Percentiles rank a stretch among this genome's conserved stretches.
Conservation (phyloP, 345 rosid genomes). For the Salix udensis region DNA sequence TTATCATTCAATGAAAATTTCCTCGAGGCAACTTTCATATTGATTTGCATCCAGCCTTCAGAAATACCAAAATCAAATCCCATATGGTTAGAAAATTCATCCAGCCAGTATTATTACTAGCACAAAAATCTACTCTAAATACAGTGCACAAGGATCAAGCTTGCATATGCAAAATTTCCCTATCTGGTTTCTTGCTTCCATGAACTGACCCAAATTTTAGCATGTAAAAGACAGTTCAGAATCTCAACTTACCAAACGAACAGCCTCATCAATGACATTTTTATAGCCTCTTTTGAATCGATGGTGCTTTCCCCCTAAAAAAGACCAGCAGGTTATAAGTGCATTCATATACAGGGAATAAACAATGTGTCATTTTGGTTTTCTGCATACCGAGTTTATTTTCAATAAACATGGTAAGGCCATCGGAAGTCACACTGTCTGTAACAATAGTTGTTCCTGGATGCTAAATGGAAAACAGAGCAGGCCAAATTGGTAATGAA, state of each 20-base stretch:
- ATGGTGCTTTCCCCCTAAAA: conserved; percentile 84
- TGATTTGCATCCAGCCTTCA: not conserved
- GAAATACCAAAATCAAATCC: not conserved
- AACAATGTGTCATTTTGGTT: conserved; percentile 1
- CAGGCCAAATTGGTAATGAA: not conserved
- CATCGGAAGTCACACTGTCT: conserved; percentile 98
- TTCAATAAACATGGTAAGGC: conserved; percentile 78
- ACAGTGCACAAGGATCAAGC: not conserved
- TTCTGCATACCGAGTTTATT: conserved; percentile 71
- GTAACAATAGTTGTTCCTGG: conserved; percentile 95
- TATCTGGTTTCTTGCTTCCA: not conserved
- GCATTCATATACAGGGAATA: conserved; percentile 1
- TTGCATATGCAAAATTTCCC: not conserved
- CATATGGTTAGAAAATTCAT: not conserved
- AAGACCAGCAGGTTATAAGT: conserved; percentile 14
- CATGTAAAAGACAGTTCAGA: not conserved
- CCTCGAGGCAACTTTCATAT: not conserved
- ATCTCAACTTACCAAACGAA: conserved; percentile 66
- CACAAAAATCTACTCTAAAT: not conserved
- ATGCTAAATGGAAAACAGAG: conserved; percentile 46
- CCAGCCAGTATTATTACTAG: not conserved
- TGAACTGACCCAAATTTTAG: not conserved
- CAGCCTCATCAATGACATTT: conserved; percentile 96
- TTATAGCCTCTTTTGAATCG: conserved; percentile 96
- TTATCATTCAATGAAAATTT: not conserved